Evolutionary conservation across 2,329 filamentous ascomycete genomes (phyloP).

Genomic region (Dactylellina cionopaga): DNA sequence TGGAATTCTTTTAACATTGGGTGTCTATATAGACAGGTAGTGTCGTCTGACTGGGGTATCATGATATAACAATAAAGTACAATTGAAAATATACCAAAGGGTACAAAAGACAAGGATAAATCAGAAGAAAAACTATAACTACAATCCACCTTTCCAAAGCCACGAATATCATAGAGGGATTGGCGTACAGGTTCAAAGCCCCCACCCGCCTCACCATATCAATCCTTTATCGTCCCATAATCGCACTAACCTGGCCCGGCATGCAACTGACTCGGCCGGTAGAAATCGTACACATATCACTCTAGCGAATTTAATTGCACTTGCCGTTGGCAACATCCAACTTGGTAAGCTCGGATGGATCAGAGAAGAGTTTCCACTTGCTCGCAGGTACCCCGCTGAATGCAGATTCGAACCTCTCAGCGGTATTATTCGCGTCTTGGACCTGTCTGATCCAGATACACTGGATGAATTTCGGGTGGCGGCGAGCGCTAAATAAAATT

Average conservation of each 20-base stretch:
- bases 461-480: conserved; percentile 76
- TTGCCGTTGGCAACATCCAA: conserved; percentile 35
- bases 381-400: conserved; percentile 77
- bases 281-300: not conserved
- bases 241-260: too few relatives aligned
- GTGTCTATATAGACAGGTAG: not conserved
- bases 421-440: conserved; percentile 54
- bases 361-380: conserved; percentile 83
- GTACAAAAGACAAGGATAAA: not conserved
- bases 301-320: conserved; percentile 24
- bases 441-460: conserved; percentile 68
- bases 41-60: conserved; percentile 1
- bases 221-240: too few relatives aligned
- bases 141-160: not conserved
- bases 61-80: not conserved
- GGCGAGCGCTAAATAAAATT: conserved; percentile 62
- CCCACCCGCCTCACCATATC: too few relatives aligned
- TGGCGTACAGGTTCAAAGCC: too few relatives aligned
- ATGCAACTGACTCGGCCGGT: too few relatives aligned
- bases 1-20: not conserved
- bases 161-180: not conserved
- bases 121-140: not conserved
- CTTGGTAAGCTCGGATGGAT: conserved; percentile 69
- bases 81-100: not conserved
- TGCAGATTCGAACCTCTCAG: conserved; percentile 80